These are phyloP conservation scores for Paramecium tetraurelia DNA, from an alignment of 73 alveolate species.

Conservation along the genomic window DNA sequence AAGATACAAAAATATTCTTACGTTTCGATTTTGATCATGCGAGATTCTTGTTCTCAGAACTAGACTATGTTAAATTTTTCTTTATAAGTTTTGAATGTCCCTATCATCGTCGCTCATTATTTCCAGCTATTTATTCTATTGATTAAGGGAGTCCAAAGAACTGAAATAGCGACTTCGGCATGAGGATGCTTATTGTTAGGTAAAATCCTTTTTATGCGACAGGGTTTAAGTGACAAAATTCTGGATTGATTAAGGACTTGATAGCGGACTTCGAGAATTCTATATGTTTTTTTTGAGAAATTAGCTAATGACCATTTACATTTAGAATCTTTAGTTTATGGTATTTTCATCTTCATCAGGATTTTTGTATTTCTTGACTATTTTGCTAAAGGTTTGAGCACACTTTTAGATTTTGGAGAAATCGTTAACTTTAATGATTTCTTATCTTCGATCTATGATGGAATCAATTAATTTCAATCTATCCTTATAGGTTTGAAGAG, in stretches of 20 bases:
- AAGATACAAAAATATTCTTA: neutral
- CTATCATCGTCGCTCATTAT: neutral
- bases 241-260: neutral
- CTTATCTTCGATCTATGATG: slow-evolving; percentile 20
- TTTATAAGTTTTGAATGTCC: neutral
- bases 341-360: neutral
- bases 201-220: neutral
- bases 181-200: neutral
- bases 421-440: neutral
- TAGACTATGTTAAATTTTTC: neutral
- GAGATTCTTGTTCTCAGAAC: neutral
- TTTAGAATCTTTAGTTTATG: neutral
- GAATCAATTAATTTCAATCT: slow-evolving; percentile 20
- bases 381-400: slow-evolving; percentile 7
- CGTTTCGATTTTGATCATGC: neutral
- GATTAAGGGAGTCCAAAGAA: neutral
- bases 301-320: neutral
- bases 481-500: neutral
- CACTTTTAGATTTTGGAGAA: slow-evolving; percentile 7
- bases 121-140: neutral
- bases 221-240: neutral
- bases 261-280: neutral
- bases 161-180: neutral
- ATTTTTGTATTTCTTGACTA: neutral
- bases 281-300: neutral